A percentile compares a stretch with the other conserved stretches of the same genome.
Evolutionary conservation across 164 flowering plant genomes (phyloP).

Genomic region (Vitis amurensis): DNA sequence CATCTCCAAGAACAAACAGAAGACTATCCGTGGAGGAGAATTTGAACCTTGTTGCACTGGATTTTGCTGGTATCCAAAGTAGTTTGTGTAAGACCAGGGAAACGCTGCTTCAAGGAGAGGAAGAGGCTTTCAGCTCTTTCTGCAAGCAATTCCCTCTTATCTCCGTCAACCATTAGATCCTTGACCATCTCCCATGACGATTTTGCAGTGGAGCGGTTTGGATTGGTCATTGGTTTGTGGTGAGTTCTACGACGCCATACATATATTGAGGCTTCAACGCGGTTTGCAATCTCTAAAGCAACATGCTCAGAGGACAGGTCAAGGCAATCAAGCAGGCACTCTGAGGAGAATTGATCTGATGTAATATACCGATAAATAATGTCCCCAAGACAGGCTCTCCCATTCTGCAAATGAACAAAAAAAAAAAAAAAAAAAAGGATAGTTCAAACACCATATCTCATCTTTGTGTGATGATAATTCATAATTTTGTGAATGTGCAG

Average conservation of each 20-base stretch:
- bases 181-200: constrained; percentile 92
- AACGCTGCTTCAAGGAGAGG: constrained; percentile 83
- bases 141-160: constrained; percentile 79
- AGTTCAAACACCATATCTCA: neutral
- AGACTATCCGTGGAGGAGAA: neutral
- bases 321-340: constrained; percentile 91
- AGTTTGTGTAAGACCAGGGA: constrained; percentile 85
- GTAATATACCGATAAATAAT: constrained; percentile 83
- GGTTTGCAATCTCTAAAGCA: constrained; percentile 88
- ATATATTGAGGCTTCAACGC: constrained; percentile 82
- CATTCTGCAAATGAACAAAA: constrained; percentile 51
- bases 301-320: constrained; percentile 83
- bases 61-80: constrained; percentile 87
- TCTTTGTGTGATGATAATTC: too few species aligned
- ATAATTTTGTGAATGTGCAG: too few species aligned
- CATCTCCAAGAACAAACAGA: neutral
- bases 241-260: constrained; percentile 77
- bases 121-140: constrained; percentile 89
- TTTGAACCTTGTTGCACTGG: constrained; percentile 83
- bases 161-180: constrained; percentile 79
- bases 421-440: neutral
- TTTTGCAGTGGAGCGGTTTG: constrained; percentile 55
- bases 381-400: constrained; percentile 86
- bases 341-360: constrained; percentile 90
- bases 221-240: constrained; percentile 31